phyloP scores from a whole-genome alignment of 73 alveolate species.

The Tetrahymena thermophila region DNA sequence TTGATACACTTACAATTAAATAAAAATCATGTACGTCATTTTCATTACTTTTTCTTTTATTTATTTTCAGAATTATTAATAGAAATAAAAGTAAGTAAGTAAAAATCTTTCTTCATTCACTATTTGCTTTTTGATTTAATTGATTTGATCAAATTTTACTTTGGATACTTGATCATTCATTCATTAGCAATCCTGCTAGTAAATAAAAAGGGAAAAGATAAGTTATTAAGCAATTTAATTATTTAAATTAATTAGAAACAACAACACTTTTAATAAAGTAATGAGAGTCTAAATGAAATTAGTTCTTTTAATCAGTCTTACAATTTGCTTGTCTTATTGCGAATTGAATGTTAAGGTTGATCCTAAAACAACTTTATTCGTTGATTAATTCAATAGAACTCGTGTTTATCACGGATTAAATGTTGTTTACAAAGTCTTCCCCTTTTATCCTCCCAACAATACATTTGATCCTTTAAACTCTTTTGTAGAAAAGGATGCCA shows the following conservation, averaged over 20 bases:
- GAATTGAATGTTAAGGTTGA: not conserved
- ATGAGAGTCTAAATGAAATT: not conserved
- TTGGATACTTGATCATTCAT: not conserved
- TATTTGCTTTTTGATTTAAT: no score
- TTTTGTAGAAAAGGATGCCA: slow-evolving; percentile 60
- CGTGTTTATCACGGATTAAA: slow-evolving; percentile 45
- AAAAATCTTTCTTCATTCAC: not conserved
- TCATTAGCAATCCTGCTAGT: not conserved
- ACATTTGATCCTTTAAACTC: slow-evolving; percentile 78
- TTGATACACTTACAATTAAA: not conserved
- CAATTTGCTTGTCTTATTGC: not conserved
- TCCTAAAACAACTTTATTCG: not conserved
- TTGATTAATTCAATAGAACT: not conserved
- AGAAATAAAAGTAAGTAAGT: not conserved
- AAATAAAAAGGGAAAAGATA: not conserved
- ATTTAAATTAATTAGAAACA: not conserved
- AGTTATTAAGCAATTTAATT: not conserved
- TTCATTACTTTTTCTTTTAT: not conserved
- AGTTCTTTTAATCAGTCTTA: not conserved
- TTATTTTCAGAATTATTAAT: no score
- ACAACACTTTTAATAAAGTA: not conserved
- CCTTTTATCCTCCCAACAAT: slow-evolving; percentile 72
- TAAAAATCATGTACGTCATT: not conserved
- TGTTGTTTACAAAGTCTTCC: slow-evolving; percentile 69
- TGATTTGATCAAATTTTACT: not conserved